These are phyloP conservation scores for Tinospora cordifolia DNA, from an alignment of 164 flowering plant species.

Conservation along the genomic window DNA sequence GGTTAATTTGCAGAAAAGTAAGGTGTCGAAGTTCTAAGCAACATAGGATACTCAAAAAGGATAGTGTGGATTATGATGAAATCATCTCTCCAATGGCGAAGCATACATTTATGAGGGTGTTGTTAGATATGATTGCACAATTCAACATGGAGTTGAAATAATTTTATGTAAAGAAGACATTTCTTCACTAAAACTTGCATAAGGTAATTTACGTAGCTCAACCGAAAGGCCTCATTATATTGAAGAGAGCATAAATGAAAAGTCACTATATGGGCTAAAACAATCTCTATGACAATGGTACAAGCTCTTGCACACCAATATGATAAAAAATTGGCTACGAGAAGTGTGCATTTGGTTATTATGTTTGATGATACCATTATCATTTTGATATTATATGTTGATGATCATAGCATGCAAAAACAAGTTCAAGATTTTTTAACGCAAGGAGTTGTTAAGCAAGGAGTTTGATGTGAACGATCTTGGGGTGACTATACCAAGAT, in stretches of 20 bases:
- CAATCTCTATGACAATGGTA: constrained; percentile 3
- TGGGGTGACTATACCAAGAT: background rate
- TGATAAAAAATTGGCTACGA: background rate
- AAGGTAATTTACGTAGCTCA: background rate
- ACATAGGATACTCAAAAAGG: background rate
- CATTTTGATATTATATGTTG: no score
- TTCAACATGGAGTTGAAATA: background rate
- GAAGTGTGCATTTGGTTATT: no score
- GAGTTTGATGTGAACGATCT: background rate
- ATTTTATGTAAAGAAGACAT: background rate
- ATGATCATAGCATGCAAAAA: background rate
- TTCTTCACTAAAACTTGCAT: background rate
- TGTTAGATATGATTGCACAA: background rate
- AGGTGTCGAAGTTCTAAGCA: background rate
- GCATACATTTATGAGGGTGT: constrained; percentile 2
- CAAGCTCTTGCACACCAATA: background rate
- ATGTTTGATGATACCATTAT: no score
- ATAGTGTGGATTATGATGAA: constrained; percentile 1
- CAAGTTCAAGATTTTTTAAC: background rate
- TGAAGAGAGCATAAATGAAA: background rate
- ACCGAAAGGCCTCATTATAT: background rate
- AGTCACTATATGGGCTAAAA: background rate
- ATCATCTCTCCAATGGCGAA: background rate
- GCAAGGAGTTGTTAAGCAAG: background rate
- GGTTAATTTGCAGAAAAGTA: background rate